phyloP scores from a whole-genome alignment of 768 basidiomycete species.

The Boletus fagicola region DNA sequence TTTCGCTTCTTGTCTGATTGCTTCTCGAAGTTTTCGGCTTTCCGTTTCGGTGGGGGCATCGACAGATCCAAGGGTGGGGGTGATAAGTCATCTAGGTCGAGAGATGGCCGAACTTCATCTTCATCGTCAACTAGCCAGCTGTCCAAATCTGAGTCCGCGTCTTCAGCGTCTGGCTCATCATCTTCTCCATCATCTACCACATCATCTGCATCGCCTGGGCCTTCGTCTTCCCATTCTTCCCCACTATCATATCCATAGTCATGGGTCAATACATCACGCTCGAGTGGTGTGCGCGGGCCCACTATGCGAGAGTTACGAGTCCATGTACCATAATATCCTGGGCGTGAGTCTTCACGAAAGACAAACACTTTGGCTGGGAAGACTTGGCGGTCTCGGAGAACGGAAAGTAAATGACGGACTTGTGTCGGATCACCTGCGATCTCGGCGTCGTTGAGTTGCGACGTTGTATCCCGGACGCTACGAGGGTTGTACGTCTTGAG shows the following conservation, averaged over 20 bases:
- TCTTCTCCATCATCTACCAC: slow-evolving; percentile 64
- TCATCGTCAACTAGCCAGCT: slow-evolving; percentile 57
- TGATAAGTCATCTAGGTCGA: slow-evolving; percentile 40
- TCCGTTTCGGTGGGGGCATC: slow-evolving; percentile 58
- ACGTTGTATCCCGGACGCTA: slow-evolving; percentile 52
- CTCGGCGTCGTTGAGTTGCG: slow-evolving; percentile 73
- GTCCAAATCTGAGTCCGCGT: slow-evolving; percentile 42
- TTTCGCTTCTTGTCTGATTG: slow-evolving; percentile 68
- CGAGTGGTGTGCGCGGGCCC: slow-evolving; percentile 82
- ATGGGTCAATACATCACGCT: slow-evolving; percentile 67
- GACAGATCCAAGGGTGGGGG: slow-evolving; percentile 31
- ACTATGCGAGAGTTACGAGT: slow-evolving; percentile 76
- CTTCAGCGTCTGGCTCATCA: slow-evolving; percentile 60
- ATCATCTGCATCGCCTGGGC: slow-evolving; percentile 70
- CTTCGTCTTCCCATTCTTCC: slow-evolving; percentile 94
- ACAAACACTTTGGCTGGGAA: slow-evolving; percentile 81
- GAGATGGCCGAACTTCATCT: slow-evolving; percentile 56
- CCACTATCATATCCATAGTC: slow-evolving; percentile 96
- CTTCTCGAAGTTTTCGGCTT: slow-evolving; percentile 49
- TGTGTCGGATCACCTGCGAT: slow-evolving; percentile 65
- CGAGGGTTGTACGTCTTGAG: slow-evolving; percentile 32
- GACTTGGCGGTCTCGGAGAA: slow-evolving; percentile 57
- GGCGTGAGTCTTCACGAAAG: slow-evolving; percentile 81
- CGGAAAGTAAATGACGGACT: slow-evolving; percentile 61
- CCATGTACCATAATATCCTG: slow-evolving; percentile 95